Conservation (phyloP, 495 filamentous ascomycete genomes). For the Penicillium diatomitis region DNA sequence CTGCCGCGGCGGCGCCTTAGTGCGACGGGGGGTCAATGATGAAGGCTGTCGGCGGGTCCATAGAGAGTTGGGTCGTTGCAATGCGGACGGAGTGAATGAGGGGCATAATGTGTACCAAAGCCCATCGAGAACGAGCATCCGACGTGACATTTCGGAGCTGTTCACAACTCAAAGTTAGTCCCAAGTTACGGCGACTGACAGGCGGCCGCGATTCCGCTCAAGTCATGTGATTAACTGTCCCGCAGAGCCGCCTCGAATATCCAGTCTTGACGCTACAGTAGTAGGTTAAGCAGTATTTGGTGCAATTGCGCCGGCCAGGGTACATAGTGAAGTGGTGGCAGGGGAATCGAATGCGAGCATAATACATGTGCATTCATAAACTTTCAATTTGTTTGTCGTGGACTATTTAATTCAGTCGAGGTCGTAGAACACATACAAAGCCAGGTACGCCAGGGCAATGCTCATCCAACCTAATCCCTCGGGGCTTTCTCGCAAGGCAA, state of each 20-base stretch:
- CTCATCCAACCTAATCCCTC: constrained; percentile 27
- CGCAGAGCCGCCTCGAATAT: too few relatives aligned
- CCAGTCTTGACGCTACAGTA: too few relatives aligned
- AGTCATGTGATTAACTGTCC: constrained; percentile 4
- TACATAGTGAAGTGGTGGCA: too few relatives aligned
- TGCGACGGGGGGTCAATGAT: constrained; percentile 5
- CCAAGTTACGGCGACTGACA: not conserved
- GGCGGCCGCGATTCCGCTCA: not conserved
- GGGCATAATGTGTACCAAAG: constrained; percentile 63
- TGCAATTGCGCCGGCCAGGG: too few relatives aligned
- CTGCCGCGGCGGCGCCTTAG: not conserved
- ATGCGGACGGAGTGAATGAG: constrained; percentile 27
- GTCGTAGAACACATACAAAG: constrained; percentile 33
- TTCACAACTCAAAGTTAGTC: not conserved
- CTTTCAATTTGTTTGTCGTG: constrained; percentile 14
- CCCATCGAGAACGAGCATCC: constrained; percentile 46
- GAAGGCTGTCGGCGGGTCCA: constrained; percentile 2
- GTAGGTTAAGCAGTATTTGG: too few relatives aligned
- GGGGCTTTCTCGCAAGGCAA: constrained; percentile 19
- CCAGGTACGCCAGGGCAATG: constrained; percentile 40
- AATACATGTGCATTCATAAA: constrained; percentile 5
- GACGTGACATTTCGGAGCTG: constrained; percentile 34
- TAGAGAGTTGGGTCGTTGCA: constrained; percentile 8
- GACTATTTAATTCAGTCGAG: constrained; percentile 19
- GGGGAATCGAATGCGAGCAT: not conserved